Percentiles rank a stretch among this genome's conserved stretches.
These are phyloP conservation scores for Lactarius evosmus DNA, from an alignment of 768 basidiomycete species.

Conservation along the genomic window DNA sequence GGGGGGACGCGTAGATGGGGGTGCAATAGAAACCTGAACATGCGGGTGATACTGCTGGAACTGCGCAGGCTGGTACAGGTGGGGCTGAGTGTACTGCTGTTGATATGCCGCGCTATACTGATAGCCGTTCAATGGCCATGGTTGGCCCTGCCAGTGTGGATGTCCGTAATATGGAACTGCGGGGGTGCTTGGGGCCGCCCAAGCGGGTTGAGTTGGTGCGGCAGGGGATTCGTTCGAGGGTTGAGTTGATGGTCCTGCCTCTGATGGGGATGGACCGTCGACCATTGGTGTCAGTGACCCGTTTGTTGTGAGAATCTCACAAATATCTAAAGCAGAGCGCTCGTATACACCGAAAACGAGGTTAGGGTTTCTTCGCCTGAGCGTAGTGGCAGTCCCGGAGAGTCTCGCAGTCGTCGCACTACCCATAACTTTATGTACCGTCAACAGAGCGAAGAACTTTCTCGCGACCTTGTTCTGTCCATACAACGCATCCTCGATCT, in stretches of 20 bases:
- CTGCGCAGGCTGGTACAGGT: conserved; percentile 13
- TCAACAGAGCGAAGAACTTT: conserved; percentile 46
- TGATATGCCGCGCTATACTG: conserved; percentile 26
- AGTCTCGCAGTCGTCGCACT: too few relatives aligned
- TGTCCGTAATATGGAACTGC: conserved; percentile 30
- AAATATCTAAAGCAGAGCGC: not conserved
- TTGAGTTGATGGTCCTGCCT: conserved; percentile 21
- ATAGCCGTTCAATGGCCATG: conserved; percentile 26
- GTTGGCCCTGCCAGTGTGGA: conserved; percentile 29
- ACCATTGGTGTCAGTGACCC: conserved; percentile 20
- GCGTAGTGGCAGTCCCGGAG: too few relatives aligned
- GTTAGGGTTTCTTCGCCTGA: conserved; percentile 18
- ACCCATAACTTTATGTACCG: conserved; percentile 19
- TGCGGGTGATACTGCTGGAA: conserved; percentile 24
- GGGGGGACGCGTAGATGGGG: conserved; percentile 1
- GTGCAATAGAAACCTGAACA: not conserved
- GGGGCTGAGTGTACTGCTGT: conserved; percentile 19
- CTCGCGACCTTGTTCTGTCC: conserved; percentile 62
- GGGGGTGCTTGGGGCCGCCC: conserved; percentile 6
- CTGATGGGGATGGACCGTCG: conserved; percentile 23
- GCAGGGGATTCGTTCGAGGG: not conserved
- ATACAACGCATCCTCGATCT: conserved; percentile 70
- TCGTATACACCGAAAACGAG: not conserved
- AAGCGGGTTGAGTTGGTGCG: conserved; percentile 14
- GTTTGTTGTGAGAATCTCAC: not conserved